phyloP scores from a whole-genome alignment of 1,284 basidiomycete species.

The Trametes sp. region DNA sequence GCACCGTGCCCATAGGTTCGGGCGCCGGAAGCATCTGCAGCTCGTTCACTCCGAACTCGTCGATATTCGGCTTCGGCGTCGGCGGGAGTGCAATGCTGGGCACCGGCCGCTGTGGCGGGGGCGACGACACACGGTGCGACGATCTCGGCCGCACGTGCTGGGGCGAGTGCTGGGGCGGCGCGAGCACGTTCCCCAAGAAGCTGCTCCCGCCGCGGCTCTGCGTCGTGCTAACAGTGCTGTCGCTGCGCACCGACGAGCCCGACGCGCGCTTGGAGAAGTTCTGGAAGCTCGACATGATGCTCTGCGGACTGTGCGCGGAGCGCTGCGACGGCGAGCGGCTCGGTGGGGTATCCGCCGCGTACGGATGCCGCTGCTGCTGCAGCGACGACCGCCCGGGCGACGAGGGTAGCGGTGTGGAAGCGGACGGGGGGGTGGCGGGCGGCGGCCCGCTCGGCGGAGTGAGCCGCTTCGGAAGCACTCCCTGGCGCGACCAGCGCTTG shows the following conservation, averaged over 20 bases:
- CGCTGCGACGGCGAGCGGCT: slow-evolving; percentile 56
- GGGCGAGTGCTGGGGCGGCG: slow-evolving; percentile 17
- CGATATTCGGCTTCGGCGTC: slow-evolving; percentile 51
- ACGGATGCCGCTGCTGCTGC: slow-evolving; percentile 41
- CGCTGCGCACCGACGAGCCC: slow-evolving; percentile 59
- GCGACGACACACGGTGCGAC: slow-evolving; percentile 63
- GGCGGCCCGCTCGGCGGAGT: slow-evolving; percentile 67
- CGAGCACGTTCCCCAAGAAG: slow-evolving; percentile 29
- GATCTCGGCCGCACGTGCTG: slow-evolving; percentile 38
- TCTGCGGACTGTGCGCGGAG: slow-evolving; percentile 52
- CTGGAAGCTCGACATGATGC: slow-evolving; percentile 54
- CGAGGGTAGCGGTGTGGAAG: slow-evolving; percentile 26
- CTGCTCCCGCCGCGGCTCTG: slow-evolving; percentile 40
- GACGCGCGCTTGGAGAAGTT: slow-evolving; percentile 65
- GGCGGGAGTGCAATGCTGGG: slow-evolving; percentile 74
- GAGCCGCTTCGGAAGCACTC: slow-evolving; percentile 56
- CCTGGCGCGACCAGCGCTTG: slow-evolving; percentile 65
- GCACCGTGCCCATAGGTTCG: slow-evolving; percentile 36
- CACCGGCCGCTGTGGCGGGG: slow-evolving; percentile 72
- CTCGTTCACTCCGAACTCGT: slow-evolving; percentile 27
- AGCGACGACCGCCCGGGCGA: slow-evolving; percentile 25
- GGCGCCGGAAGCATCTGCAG: slow-evolving; percentile 37
- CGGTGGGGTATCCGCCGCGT: slow-evolving; percentile 44
- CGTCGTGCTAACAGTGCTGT: slow-evolving; percentile 55
- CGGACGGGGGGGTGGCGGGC: slow-evolving; percentile 53